Evolutionary conservation across 768 basidiomycete species (phyloP).

Genomic region (Tremella yokohamensis): DNA sequence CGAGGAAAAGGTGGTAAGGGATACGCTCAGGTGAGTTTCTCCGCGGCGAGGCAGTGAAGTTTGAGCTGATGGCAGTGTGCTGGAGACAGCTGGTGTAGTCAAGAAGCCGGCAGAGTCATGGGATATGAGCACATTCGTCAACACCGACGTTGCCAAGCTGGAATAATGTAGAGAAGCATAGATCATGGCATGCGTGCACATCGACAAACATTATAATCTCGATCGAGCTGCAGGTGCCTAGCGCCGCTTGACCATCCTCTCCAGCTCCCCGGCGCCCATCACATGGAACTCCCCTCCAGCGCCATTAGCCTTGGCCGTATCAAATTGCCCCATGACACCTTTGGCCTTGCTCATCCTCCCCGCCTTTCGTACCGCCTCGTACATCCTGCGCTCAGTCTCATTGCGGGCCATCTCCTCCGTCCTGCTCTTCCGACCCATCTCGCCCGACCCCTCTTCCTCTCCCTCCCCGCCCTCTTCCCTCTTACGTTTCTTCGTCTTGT

Average conservation of each 20-base stretch:
- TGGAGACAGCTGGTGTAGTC: constrained; percentile 74
- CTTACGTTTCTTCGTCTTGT: constrained; percentile 31
- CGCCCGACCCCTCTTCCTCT: constrained; percentile 52
- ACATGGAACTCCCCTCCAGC: constrained; percentile 50
- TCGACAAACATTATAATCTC: too few species aligned
- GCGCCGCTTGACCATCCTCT: constrained; percentile 41
- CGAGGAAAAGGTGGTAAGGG: constrained; percentile 61
- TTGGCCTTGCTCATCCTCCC: constrained; percentile 75
- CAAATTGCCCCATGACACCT: constrained; percentile 55
- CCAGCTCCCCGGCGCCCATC: constrained; percentile 40
- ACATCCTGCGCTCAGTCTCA: constrained; percentile 79
- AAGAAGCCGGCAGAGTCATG: constrained; percentile 58
- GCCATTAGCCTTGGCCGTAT: constrained; percentile 6
- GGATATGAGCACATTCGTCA: constrained; percentile 60
- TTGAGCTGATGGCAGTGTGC: constrained; percentile 55
- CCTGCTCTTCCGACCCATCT: constrained; percentile 49
- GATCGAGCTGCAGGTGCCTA: background rate
- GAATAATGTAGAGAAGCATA: constrained; percentile 13
- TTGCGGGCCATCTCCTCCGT: constrained; percentile 45
- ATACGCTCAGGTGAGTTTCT: constrained; percentile 65
- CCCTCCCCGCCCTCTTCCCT: constrained; percentile 16
- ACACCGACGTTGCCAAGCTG: constrained; percentile 56
- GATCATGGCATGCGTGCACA: too few species aligned
- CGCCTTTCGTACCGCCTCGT: constrained; percentile 73
- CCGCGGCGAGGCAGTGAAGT: background rate